Evolutionary conservation across 2,329 filamentous ascomycete species (phyloP).

Genomic region (Trichoderma sp.): DNA sequence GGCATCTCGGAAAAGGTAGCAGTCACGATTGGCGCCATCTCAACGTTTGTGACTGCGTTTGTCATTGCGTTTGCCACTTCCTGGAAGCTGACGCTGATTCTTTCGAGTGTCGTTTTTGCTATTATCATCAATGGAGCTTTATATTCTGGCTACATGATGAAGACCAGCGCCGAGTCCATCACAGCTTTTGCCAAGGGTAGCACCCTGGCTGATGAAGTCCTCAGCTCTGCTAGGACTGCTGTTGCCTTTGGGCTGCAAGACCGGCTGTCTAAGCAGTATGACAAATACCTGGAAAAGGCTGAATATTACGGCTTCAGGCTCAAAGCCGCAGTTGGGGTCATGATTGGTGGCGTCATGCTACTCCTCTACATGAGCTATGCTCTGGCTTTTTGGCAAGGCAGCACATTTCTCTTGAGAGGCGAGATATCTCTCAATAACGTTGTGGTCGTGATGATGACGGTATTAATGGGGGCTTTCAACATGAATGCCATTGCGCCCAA

Average conservation of each 20-base stretch:
- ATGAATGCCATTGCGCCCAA: slow-evolving; percentile 87
- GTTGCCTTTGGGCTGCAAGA: slow-evolving; percentile 92
- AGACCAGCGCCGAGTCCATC: slow-evolving; percentile 76
- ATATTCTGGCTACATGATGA: slow-evolving; percentile 74
- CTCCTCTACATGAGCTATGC: slow-evolving; percentile 86
- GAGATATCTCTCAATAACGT: slow-evolving; percentile 69
- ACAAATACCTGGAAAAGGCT: slow-evolving; percentile 70
- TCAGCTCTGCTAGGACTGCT: slow-evolving; percentile 90
- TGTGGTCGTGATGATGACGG: slow-evolving; percentile 82
- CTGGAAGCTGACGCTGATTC: slow-evolving; percentile 90
- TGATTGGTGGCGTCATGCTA: slow-evolving; percentile 83
- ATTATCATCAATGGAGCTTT: slow-evolving; percentile 76
- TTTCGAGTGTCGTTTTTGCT: slow-evolving; percentile 78
- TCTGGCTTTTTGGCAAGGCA: slow-evolving; percentile 86
- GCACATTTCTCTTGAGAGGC: slow-evolving; percentile 68
- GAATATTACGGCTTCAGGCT: slow-evolving; percentile 75
- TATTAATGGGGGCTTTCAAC: slow-evolving; percentile 92
- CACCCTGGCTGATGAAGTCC: slow-evolving; percentile 88
- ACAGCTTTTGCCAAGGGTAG: slow-evolving; percentile 81
- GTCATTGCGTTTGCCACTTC: slow-evolving; percentile 88
- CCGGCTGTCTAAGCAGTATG: slow-evolving; percentile 85
- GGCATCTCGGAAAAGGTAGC: slow-evolving; percentile 90
- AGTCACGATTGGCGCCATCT: slow-evolving; percentile 71
- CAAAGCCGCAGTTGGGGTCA: slow-evolving; percentile 70
- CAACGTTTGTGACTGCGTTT: slow-evolving; percentile 86